Conservation (phyloP, 305 asterid species). For the Solanum chacoense region DNA sequence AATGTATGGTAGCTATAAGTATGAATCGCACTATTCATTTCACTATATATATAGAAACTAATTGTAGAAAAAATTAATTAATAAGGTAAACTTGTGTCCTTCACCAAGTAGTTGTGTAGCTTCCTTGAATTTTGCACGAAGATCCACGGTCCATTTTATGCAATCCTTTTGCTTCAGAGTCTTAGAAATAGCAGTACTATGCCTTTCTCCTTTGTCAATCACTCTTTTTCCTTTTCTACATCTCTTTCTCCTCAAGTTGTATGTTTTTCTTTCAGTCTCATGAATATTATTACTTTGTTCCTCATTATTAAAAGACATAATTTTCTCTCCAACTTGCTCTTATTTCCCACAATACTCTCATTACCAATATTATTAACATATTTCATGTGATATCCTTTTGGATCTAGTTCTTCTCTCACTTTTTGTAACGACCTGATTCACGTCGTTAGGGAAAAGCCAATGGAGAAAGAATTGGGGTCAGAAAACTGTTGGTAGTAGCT, state of each 20-base stretch:
- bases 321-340: background rate
- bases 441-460: too few relatives aligned
- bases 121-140: constrained; percentile 29
- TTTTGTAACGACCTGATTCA: background rate
- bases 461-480: too few relatives aligned
- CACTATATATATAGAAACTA: background rate
- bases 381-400: background rate
- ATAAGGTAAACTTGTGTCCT: background rate
- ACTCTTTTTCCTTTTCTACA: background rate
- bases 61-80: background rate
- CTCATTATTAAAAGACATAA: too few relatives aligned
- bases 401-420: background rate
- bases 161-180: background rate
- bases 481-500: too few relatives aligned
- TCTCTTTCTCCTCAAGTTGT: background rate
- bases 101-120: constrained; percentile 19
- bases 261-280: background rate
- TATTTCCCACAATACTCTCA: background rate
- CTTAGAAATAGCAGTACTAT: background rate
- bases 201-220: background rate
- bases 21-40: background rate
- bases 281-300: background rate
- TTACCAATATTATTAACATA: background rate
- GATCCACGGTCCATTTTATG: constrained; percentile 43
- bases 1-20: background rate